These are phyloP conservation scores for Kuraishia hungarica DNA, from an alignment of 805 yeast species.

Conservation along the genomic window DNA sequence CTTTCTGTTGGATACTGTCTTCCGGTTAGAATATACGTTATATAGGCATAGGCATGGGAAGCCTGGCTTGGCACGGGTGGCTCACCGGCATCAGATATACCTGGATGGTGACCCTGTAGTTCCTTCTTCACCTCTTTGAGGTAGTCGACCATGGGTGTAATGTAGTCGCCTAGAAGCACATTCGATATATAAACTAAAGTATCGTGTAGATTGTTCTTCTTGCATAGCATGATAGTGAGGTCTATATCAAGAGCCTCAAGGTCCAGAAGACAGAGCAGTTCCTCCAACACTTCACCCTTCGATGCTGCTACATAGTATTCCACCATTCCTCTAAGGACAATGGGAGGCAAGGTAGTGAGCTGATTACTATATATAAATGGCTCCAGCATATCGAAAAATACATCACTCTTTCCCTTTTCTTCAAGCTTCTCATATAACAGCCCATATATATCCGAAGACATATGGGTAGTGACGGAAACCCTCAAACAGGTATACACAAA, in stretches of 20 bases:
- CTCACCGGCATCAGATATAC: constrained; percentile 2
- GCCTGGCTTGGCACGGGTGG: constrained; percentile 1
- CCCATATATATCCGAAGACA: constrained; percentile 30
- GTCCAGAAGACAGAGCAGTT: constrained; percentile 62
- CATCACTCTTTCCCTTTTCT: constrained; percentile 18
- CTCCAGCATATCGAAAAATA: constrained; percentile 47
- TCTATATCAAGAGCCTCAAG: constrained; percentile 69
- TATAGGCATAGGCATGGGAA: constrained; percentile 43
- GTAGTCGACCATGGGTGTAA: constrained; percentile 62
- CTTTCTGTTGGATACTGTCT: constrained; percentile 72
- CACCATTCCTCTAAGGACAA: constrained; percentile 54
- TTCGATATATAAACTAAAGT: constrained; percentile 69
- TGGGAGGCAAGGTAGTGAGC: constrained; percentile 50
- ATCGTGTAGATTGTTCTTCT: constrained; percentile 46
- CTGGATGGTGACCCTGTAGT: constrained; percentile 4
- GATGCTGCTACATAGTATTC: constrained; percentile 30
- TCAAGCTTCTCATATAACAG: constrained; percentile 35
- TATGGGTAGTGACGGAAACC: constrained; percentile 28
- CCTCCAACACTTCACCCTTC: constrained; percentile 47
- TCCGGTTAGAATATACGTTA: constrained; percentile 66
- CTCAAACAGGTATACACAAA: constrained; percentile 30
- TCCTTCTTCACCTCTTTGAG: constrained; percentile 22
- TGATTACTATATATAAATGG: constrained; percentile 38
- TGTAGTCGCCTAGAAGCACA: constrained; percentile 56
- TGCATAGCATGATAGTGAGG: constrained; percentile 57